phyloP scores from a whole-genome alignment of 441 rosid genomes.

The Sinapis alba region DNA sequence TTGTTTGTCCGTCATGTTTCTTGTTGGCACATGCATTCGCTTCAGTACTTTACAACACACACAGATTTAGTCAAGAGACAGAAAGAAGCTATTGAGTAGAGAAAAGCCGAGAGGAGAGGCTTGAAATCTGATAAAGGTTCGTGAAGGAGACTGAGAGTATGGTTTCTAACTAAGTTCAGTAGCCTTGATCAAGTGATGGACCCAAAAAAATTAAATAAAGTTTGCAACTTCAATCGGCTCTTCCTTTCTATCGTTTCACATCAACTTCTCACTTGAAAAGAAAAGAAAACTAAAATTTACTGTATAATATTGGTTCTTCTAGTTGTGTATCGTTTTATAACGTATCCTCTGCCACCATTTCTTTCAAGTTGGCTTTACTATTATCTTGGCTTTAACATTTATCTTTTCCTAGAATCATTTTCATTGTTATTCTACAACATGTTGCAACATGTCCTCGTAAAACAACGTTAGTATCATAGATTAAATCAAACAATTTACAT shows the following conservation, averaged over 20 bases:
- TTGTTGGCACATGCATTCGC: constrained; percentile 56
- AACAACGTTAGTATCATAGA: background rate
- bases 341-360: too few relatives aligned
- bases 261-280: background rate
- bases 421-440: background rate
- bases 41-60: constrained; percentile 87
- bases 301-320: background rate
- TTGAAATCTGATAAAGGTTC: constrained; percentile 87
- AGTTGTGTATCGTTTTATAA: background rate
- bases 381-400: background rate
- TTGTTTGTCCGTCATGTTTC: background rate
- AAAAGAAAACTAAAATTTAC: background rate
- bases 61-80: constrained; percentile 80
- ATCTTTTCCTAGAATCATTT: background rate
- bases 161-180: constrained; percentile 71
- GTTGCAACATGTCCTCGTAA: background rate
- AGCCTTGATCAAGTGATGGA: constrained; percentile 13
- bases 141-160: constrained; percentile 83
- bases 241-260: too few relatives aligned
- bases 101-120: constrained; percentile 72
- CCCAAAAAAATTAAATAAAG: background rate
- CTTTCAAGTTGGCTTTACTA: background rate
- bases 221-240: constrained; percentile 6
- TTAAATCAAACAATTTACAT: background rate
- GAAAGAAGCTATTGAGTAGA: constrained; percentile 71